Evolutionary conservation across 352 stramenopile genomes (phyloP).

Genomic region (Saprolegnia parasitica): DNA sequence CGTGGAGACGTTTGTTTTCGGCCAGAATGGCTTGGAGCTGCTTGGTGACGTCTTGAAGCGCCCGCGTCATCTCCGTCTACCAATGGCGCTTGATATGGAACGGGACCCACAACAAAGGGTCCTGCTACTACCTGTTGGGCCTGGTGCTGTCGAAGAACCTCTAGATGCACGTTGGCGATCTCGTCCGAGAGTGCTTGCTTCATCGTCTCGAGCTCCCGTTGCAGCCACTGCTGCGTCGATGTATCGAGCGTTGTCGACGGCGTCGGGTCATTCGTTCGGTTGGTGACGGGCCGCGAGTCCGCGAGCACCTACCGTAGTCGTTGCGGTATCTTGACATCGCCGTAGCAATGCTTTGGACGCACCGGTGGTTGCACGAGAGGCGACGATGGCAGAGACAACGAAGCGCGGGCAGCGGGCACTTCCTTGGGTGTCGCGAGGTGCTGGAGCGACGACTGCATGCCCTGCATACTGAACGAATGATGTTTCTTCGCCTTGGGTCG

Average conservation of each 20-base stretch:
- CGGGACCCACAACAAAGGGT: not conserved
- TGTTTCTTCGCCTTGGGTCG: not conserved
- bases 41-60: not conserved
- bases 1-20: constrained; percentile 8
- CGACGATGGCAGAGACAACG: not conserved
- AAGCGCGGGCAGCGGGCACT: not conserved
- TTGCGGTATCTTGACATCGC: too few relatives aligned
- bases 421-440: not conserved
- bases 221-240: constrained; percentile 8
- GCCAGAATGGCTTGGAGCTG: not conserved
- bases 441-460: constrained; percentile 14
- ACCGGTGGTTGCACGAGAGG: not conserved
- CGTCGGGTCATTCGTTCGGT: not conserved
- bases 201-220: not conserved
- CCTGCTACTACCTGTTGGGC: constrained; percentile 5
- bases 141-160: constrained; percentile 16
- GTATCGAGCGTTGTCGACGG: not conserved
- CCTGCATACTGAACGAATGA: constrained; percentile 16
- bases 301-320: not conserved
- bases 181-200: constrained; percentile 1
- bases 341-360: too few relatives aligned
- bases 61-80: constrained; percentile 5
- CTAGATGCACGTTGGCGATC: constrained; percentile 12
- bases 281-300: not conserved
- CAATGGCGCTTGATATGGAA: not conserved